Evolutionary conservation across 1,284 basidiomycete genomes (phyloP), one percentile per base, ranked within the genome.

Genomic region (Puccinia horiana): DNA sequence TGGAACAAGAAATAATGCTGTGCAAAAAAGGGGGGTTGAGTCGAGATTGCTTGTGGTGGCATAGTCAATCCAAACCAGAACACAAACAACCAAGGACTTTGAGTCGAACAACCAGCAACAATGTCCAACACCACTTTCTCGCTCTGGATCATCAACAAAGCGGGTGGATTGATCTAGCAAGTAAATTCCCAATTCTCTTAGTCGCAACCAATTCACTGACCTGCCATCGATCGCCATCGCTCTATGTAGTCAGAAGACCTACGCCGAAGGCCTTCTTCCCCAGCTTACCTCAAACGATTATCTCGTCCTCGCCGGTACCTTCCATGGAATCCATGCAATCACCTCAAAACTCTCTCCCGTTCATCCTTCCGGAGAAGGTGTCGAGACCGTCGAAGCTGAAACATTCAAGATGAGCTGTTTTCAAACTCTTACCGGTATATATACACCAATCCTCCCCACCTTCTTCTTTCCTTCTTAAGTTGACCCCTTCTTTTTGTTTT

Each of bases 241-340:
- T 32, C 32, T 75, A 6, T 23, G 29, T 86, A 76, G 81, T 52
- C 74, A 77, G 29, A 76, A 76, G 52, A 77, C 70, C 37, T 56
- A 63, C 82, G 44, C 63, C 96, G 95, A 95, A 85, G 94, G 93
- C 16, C 91, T 98, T 65, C 40, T 79, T 4, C 92, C 94, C 11
- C 91, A 91, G 80, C 88, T 96, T 84, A 92, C 93, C 9, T 95
- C 96, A n/a, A 99, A 99, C 88, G 96, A 98, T 87, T 93, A 97
- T 85, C 92, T 99, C 83, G 94, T 99, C 29, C 91, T 99, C 42
- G 97, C 97, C 1, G 96, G 97, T 73, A 99, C 97, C 11, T 88
- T 99, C 76, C 97, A 99, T 85, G 96, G 96, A 76, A 97, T 99
- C 63, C 97, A 99, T 86, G 97, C 97, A 18, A 99, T 99, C 85